Percentiles rank a stretch among this genome's conserved stretches.
phyloP scores from a whole-genome alignment of 169 alveolate genomes.

The Eimeria praecox region DNA sequence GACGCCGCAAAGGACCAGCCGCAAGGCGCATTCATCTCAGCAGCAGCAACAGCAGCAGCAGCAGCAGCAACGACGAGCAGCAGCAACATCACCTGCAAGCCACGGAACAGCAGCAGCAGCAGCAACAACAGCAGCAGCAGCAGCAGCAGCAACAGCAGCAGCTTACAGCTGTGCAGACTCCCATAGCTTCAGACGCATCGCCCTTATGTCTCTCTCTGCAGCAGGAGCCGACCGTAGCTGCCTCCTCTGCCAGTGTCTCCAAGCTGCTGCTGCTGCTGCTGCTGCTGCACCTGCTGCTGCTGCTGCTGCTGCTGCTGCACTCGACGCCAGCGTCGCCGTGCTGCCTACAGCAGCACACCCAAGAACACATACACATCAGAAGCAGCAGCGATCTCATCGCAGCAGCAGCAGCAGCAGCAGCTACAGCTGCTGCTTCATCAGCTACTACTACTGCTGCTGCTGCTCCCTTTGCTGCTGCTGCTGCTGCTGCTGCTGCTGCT shows the following conservation, averaged over 20 bases:
- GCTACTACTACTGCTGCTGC: background rate
- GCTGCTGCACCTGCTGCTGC: slow-evolving; percentile 28
- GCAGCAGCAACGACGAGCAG: background rate
- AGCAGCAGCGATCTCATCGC: background rate
- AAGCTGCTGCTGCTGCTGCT: slow-evolving; percentile 37
- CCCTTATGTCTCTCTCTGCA: background rate
- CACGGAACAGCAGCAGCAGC: background rate
- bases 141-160: background rate
- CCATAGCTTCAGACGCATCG: slow-evolving; percentile 1
- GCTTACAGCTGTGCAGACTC: background rate
- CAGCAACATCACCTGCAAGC: background rate
- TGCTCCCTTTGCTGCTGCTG: background rate
- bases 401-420: background rate
- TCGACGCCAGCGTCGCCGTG: background rate
- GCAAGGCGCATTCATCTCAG: background rate
- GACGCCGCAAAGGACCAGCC: no score
- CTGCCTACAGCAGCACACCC: background rate
- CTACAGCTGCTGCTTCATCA: background rate
- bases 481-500: background rate
- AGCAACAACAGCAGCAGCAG: background rate
- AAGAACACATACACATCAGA: background rate
- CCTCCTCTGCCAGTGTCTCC: background rate
- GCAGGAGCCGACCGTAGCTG: slow-evolving; percentile 16
- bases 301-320: background rate
- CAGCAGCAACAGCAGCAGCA: slow-evolving; percentile 4